These are phyloP conservation scores for Nicotiana obtusifolia DNA, from an alignment of 257 asterid species.

Conservation along the genomic window DNA sequence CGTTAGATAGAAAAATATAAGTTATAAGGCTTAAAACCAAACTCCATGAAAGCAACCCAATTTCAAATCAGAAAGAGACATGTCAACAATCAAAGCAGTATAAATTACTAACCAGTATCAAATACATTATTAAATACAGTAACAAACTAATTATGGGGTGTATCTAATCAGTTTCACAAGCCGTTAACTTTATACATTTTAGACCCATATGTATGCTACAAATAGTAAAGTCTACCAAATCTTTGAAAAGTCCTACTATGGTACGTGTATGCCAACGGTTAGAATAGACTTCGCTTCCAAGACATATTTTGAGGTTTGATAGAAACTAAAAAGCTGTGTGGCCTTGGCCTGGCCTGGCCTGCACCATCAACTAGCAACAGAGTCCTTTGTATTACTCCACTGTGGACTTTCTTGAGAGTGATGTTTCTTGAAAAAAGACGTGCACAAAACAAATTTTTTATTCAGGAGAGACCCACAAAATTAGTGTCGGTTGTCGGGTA, in stretches of 20 bases:
- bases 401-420: slow-evolving; percentile 6
- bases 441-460: not conserved
- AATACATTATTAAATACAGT: slow-evolving; percentile 10
- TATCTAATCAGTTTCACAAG: slow-evolving; percentile 13
- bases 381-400: not conserved
- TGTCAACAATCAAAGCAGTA: slow-evolving; percentile 20
- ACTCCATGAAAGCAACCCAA: slow-evolving; percentile 43
- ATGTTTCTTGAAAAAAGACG: slow-evolving; percentile 4
- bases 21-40: slow-evolving; percentile 19
- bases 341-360: not conserved
- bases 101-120: not conserved
- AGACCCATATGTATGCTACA: slow-evolving; percentile 7
- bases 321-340: slow-evolving; percentile 13
- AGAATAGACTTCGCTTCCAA: slow-evolving; percentile 62
- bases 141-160: slow-evolving; percentile 11
- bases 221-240: slow-evolving; percentile 22
- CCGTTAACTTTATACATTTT: not conserved
- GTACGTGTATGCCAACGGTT: slow-evolving; percentile 43
- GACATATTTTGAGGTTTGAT: slow-evolving; percentile 23
- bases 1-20: slow-evolving; percentile 7
- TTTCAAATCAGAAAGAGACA: slow-evolving; percentile 49
- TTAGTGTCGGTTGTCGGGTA: slow-evolving; percentile 11
- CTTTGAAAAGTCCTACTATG: slow-evolving; percentile 15
- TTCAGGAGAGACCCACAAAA: not conserved
- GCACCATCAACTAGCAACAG: not conserved